phyloP scores from a whole-genome alignment of 495 filamentous ascomycete species.

The Chlorociboria aeruginascens region DNA sequence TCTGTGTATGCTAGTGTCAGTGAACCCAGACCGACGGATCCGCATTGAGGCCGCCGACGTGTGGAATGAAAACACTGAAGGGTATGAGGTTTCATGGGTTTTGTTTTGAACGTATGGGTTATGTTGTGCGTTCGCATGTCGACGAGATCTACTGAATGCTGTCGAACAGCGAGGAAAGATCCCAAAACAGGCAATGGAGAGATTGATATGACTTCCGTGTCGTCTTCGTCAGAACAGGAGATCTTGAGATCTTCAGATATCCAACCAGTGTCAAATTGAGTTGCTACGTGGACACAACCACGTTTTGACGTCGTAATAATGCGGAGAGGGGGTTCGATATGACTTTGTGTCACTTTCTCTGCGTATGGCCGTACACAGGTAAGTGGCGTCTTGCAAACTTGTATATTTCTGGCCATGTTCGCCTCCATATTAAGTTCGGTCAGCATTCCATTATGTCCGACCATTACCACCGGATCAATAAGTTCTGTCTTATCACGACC shows the following conservation, averaged over 20 bases:
- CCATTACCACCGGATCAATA: constrained; percentile 35
- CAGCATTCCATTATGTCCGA: constrained; percentile 45
- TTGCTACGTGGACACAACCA: constrained; percentile 33
- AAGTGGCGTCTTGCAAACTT: constrained; percentile 32
- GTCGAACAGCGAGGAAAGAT: constrained; percentile 36
- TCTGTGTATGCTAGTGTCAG: constrained; percentile 42
- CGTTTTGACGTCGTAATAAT: constrained; percentile 30
- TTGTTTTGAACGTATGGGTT: constrained; percentile 43
- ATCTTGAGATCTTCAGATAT: constrained; percentile 21
- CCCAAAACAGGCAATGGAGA: constrained; percentile 30
- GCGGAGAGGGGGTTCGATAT: constrained; percentile 2
- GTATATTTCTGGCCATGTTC: constrained; percentile 22
- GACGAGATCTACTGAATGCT: constrained; percentile 38
- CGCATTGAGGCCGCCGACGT: constrained; percentile 33
- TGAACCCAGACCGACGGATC: constrained; percentile 34
- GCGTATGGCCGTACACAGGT: constrained; percentile 30
- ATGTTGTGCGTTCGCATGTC: constrained; percentile 35
- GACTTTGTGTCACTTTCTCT: constrained; percentile 20
- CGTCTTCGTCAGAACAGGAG: constrained; percentile 12
- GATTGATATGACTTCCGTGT: constrained; percentile 22
- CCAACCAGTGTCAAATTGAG: constrained; percentile 24
- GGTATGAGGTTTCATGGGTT: constrained; percentile 39
- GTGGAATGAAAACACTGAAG: constrained; percentile 37
- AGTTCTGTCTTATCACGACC: constrained; percentile 20
- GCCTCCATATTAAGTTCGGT: constrained; percentile 33